These are phyloP conservation scores for Backusella tuberculispora DNA, from an alignment of 192 early-diverging fungal genomes.

Conservation along the genomic window DNA sequence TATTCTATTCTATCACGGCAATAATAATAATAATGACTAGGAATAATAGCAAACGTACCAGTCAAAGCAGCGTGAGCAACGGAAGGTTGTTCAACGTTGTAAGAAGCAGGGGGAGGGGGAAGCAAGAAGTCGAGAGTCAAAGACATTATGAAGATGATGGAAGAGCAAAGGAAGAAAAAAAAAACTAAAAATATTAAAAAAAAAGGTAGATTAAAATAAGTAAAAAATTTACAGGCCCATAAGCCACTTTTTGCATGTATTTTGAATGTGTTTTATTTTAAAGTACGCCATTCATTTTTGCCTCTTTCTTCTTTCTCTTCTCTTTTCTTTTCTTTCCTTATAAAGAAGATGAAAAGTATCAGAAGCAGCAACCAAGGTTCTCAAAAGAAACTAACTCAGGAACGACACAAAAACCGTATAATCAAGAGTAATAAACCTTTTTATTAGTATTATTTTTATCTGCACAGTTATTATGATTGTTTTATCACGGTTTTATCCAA, in stretches of 20 bases:
- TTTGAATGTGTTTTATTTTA: not conserved
- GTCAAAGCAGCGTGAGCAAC: slow-evolving; percentile 48
- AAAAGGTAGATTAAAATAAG: not conserved
- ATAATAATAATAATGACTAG: not conserved
- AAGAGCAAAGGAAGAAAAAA: not conserved
- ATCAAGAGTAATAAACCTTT: not conserved
- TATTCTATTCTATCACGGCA: not conserved
- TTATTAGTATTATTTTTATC: not conserved
- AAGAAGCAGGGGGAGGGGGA: slow-evolving; percentile 71
- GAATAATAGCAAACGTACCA: slow-evolving; percentile 24
- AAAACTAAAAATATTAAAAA: not conserved
- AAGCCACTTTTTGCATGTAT: not conserved
- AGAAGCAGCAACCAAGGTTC: not conserved
- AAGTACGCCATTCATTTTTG: not conserved
- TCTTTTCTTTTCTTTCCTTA: not conserved
- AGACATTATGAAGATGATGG: slow-evolving; percentile 38
- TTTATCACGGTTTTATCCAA: no score
- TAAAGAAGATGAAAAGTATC: not conserved
- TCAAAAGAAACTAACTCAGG: not conserved
- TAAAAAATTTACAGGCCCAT: not conserved
- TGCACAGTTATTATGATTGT: not conserved
- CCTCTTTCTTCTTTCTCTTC: not conserved
- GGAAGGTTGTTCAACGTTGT: slow-evolving; percentile 55
- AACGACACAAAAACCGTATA: not conserved
- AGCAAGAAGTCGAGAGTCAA: slow-evolving; percentile 63